These are phyloP conservation scores for Elongisporangium prolatum DNA, from an alignment of 352 stramenopile genomes.

Conservation along the genomic window DNA sequence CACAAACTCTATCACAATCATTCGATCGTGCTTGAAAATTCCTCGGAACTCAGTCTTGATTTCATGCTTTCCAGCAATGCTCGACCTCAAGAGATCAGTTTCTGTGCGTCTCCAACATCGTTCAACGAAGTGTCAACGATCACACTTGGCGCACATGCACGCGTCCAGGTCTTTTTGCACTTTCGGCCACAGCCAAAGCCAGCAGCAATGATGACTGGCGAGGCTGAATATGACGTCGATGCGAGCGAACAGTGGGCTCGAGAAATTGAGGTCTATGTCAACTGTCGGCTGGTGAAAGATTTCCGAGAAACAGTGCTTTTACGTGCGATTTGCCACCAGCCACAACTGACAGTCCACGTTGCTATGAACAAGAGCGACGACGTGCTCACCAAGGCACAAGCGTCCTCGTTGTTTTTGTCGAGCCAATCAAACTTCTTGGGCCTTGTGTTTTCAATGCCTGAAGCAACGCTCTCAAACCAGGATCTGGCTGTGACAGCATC, in stretches of 20 bases:
- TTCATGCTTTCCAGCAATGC: slow-evolving; percentile 86
- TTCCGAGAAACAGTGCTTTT: slow-evolving; percentile 83
- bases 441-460: slow-evolving; percentile 75
- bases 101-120: slow-evolving; percentile 78
- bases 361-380: slow-evolving; percentile 38
- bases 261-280: slow-evolving; percentile 86
- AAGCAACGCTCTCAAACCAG: slow-evolving; percentile 45
- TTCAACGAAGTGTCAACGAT: slow-evolving; percentile 81
- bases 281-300: slow-evolving; percentile 84
- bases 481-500: slow-evolving; percentile 21
- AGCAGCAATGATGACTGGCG: slow-evolving; percentile 3
- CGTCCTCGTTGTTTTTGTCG: slow-evolving; percentile 18
- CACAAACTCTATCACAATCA: slow-evolving; percentile 89
- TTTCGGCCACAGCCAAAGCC: slow-evolving; percentile 65
- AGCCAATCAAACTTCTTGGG: slow-evolving; percentile 74
- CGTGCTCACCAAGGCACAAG: slow-evolving; percentile 18
- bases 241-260: slow-evolving; percentile 61
- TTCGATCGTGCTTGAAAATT: slow-evolving; percentile 87
- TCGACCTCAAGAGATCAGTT: slow-evolving; percentile 72
- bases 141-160: slow-evolving; percentile 57
- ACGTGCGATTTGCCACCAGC: slow-evolving; percentile 69
- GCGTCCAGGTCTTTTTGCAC: slow-evolving; percentile 85
- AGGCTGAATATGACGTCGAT: slow-evolving; percentile 10
- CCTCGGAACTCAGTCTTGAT: slow-evolving; percentile 75
- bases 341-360: slow-evolving; percentile 73